phyloP scores from a whole-genome alignment of 257 asterid species.

The Rauvolfia tetraphylla region DNA sequence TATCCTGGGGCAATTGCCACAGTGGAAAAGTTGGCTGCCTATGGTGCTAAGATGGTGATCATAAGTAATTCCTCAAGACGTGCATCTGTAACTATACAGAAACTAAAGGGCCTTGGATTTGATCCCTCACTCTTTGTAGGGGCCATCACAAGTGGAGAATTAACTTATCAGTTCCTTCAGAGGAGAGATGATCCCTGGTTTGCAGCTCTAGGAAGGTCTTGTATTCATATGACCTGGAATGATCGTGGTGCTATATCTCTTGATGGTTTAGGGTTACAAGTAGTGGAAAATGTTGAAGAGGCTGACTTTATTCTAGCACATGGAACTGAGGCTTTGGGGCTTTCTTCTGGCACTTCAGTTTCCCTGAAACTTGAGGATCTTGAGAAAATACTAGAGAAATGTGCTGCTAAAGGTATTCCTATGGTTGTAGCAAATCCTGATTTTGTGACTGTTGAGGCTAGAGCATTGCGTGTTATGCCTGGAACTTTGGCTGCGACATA shows the following conservation, averaged over 20 bases:
- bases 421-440: constrained; percentile 99
- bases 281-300: constrained; percentile 65
- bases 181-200: constrained; percentile 93
- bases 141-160: constrained; percentile 94
- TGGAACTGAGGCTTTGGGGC: constrained; percentile 97
- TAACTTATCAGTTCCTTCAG: constrained; percentile 78
- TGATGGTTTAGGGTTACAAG: constrained; percentile 87
- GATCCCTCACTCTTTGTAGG: constrained; percentile 78
- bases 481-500: constrained; percentile 83
- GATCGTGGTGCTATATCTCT: constrained; percentile 95
- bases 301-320: constrained; percentile 90
- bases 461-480: constrained; percentile 90
- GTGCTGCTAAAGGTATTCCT: constrained; percentile 76
- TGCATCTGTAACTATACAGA: constrained; percentile 78
- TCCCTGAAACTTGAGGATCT: constrained; percentile 70
- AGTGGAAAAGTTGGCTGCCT: constrained; percentile 78
- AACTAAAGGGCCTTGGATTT: constrained; percentile 76
- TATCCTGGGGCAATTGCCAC: constrained; percentile 86
- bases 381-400: constrained; percentile 64
- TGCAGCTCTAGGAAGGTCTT: constrained; percentile 69
- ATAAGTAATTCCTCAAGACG: constrained; percentile 96
- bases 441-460: constrained; percentile 92
- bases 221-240: constrained; percentile 95
- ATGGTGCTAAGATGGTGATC: constrained; percentile 85
- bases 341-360: constrained; percentile 63